phyloP scores from a whole-genome alignment of 192 early-diverging fungal genomes.

The Umbelopsis sp. region DNA sequence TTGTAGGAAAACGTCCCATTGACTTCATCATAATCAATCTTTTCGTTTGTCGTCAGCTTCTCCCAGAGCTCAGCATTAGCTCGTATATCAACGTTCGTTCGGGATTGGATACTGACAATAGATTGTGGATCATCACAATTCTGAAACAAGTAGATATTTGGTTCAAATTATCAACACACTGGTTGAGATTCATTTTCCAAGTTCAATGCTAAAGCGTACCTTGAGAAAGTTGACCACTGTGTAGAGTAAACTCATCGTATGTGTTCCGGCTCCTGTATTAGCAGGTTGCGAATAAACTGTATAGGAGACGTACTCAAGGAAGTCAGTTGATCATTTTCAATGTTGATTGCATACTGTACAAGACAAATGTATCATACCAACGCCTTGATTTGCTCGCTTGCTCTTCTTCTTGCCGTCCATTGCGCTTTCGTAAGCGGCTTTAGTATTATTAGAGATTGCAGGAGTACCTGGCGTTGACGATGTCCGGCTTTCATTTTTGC shows the following conservation, averaged over 20 bases:
- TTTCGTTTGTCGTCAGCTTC: conserved; percentile 61
- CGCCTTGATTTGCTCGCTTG: conserved; percentile 4
- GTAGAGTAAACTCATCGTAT: conserved; percentile 55
- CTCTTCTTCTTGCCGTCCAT: conserved; percentile 27
- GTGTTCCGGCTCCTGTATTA: conserved; percentile 52
- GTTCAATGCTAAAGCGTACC: conserved; percentile 28
- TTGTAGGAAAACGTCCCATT: conserved; percentile 72
- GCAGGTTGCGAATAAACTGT: conserved; percentile 51
- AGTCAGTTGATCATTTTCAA: not conserved
- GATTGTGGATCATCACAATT: conserved; percentile 61
- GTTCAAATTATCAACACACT: conserved; percentile 56
- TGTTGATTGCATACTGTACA: not conserved
- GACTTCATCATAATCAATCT: conserved; percentile 59
- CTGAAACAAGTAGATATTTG: conserved; percentile 16
- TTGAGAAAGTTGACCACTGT: conserved; percentile 59
- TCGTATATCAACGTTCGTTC: conserved; percentile 57
- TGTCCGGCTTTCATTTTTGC: conserved; percentile 3
- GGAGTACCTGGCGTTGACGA: not conserved
- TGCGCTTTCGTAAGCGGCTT: conserved; percentile 26
- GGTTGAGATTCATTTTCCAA: conserved; percentile 56
- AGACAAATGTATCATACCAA: not conserved
- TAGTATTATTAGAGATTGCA: conserved; percentile 26
- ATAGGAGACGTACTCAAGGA: not conserved
- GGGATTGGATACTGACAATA: conserved; percentile 54
- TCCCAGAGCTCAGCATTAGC: conserved; percentile 56